These are phyloP conservation scores for Saccharomyces kudriavzevii DNA, from an alignment of 805 yeast genomes.

Conservation along the genomic window DNA sequence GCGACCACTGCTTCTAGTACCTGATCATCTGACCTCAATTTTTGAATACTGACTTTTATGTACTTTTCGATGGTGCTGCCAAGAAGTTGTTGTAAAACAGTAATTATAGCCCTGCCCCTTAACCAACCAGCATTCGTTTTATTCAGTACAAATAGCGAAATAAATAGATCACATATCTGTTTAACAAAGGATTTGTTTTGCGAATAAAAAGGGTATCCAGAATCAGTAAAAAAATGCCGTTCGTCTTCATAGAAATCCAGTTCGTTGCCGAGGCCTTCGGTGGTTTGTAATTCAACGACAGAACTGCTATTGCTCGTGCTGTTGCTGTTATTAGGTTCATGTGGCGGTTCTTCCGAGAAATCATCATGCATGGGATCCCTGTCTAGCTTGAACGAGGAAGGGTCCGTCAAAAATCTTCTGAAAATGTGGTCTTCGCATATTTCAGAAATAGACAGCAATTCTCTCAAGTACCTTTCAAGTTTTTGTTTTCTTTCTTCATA, in stretches of 20 bases:
- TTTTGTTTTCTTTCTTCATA: constrained; percentile 55
- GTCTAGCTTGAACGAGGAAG: constrained; percentile 8
- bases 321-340: neutral
- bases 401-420: constrained; percentile 59
- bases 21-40: constrained; percentile 30
- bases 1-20: constrained; percentile 35
- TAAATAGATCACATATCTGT: constrained; percentile 72
- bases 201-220: neutral
- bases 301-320: constrained; percentile 1
- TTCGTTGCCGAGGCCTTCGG: constrained; percentile 6
- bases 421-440: constrained; percentile 70
- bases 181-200: constrained; percentile 50
- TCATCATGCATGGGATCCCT: neutral
- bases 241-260: constrained; percentile 10
- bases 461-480: constrained; percentile 54
- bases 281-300: constrained; percentile 2
- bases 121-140: constrained; percentile 61
- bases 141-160: constrained; percentile 59
- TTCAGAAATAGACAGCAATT: constrained; percentile 50
- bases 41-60: constrained; percentile 35
- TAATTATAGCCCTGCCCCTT: constrained; percentile 73
- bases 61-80: constrained; percentile 82
- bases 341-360: neutral
- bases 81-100: constrained; percentile 73
- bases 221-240: constrained; percentile 5